Evolutionary conservation across 2,329 filamentous ascomycete genomes (phyloP).

Genomic region (Xenoacremonium recifei): DNA sequence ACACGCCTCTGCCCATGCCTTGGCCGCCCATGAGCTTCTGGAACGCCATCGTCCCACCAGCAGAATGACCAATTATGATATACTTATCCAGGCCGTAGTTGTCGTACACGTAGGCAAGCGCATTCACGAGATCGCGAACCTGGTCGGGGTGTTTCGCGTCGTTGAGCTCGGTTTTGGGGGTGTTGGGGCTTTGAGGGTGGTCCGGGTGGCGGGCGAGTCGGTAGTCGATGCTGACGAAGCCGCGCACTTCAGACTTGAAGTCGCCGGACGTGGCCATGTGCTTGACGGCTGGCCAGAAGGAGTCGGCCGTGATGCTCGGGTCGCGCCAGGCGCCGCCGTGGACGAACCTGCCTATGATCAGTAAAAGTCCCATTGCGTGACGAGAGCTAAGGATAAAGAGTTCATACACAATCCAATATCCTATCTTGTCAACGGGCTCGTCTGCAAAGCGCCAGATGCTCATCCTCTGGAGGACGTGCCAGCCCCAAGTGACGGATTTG

Average conservation of each 20-base stretch:
- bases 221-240: conserved; percentile 64
- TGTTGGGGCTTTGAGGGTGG: conserved; percentile 35
- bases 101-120: conserved; percentile 46
- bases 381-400: conserved; percentile 4
- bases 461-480: conserved; percentile 43
- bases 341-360: conserved; percentile 43
- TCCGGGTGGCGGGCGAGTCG: conserved; percentile 54
- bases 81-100: conserved; percentile 49
- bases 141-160: conserved; percentile 58
- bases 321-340: conserved; percentile 66
- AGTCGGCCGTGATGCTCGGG: conserved; percentile 45
- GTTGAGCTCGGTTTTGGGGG: conserved; percentile 31
- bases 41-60: conserved; percentile 61
- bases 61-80: conserved; percentile 61
- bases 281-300: conserved; percentile 45
- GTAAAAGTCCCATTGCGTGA: conserved; percentile 1
- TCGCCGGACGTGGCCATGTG: conserved; percentile 35
- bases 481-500: conserved; percentile 35
- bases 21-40: conserved; percentile 53
- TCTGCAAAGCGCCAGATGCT: conserved; percentile 41
- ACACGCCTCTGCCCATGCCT: conserved; percentile 22
- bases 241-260: conserved; percentile 44
- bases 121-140: conserved; percentile 54
- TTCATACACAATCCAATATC: conserved; percentile 38
- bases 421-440: conserved; percentile 14